Evolutionary conservation across 148 eudicot species (phyloP), one percentile per base, ranked within the genome.

Genomic region (Camellia sinensis): DNA sequence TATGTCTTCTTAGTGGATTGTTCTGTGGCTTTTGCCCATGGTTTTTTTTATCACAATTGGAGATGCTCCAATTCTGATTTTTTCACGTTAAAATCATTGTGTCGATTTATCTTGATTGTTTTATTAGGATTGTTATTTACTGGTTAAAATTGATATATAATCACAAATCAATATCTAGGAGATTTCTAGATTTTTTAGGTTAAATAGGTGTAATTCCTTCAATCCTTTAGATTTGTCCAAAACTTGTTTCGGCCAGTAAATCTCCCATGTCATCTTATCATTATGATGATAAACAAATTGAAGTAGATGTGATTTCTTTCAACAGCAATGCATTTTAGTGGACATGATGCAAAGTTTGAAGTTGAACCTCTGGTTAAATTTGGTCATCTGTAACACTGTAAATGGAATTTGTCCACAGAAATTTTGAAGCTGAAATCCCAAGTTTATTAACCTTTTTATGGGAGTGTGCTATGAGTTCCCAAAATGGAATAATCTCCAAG

Each of bases 401-500:
- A 12, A 5, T 5, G 8, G 4, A 68, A 45, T 18, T 71, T 9
- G 50, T 71, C 6, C 40, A 50, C 50, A 22, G 45, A 48, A 50
- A 10, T 71, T 1, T n/a, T 71, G 21, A 73, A 19, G 19, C 7
- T 8, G 0, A 14, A 0, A 22, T 57, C 18, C 40, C 56, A 46
- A 45, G 54, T 74, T 41, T 41, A 1, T 74, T 74, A 41, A 18
- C 22, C 50, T 2, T 46, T 46, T 46, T 46, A 46, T 2, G 37
- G 69, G 69, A 52, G 15, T 43, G 29, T 0, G 69, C 40, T 12
- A 21, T 45, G 79, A 13, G 57, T 62, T 59, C 17, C 13, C n/a
- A 74, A 67, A 65, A 74, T 44, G 45, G 22, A 60, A 63, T 61
- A 15, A 76, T n/a, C 44, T 76, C 56, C 3, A 62, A 46, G 43